Evolutionary conservation across 2,329 filamentous ascomycete genomes (phyloP).

Genomic region (Knoxdaviesia capensis): DNA sequence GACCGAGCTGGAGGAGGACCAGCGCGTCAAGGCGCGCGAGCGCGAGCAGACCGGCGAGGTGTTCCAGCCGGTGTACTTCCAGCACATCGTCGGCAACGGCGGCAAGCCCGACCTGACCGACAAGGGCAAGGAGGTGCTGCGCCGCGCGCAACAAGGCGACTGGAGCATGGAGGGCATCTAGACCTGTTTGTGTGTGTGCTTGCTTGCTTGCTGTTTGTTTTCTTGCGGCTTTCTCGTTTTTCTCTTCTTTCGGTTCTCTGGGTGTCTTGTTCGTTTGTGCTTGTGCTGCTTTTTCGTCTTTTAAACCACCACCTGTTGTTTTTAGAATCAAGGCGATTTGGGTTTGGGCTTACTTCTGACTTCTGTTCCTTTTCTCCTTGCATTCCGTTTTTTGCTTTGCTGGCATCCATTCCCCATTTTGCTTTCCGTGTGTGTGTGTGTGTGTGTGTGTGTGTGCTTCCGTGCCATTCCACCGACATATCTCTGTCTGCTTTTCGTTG

Average conservation of each 20-base stretch:
- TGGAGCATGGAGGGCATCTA: conserved; percentile 28
- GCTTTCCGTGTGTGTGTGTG: no score
- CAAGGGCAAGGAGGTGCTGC: conserved; percentile 28
- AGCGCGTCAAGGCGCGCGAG: conserved; percentile 67
- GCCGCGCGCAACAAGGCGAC: conserved; percentile 29
- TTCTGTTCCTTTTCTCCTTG: no score
- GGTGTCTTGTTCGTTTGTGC: no score
- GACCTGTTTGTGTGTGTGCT: background rate
- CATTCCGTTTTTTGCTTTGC: no score
- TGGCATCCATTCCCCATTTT: no score
- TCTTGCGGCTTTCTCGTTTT: background rate
- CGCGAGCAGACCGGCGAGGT: conserved; percentile 47
- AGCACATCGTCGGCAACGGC: conserved; percentile 31
- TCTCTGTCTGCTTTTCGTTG: no score
- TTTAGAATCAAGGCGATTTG: no score
- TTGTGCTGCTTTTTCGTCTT: no score
- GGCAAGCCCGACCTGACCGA: conserved; percentile 34
- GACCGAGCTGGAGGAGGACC: conserved; percentile 75
- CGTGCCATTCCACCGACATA: no score
- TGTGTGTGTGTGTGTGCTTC: no score
- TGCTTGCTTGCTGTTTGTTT: background rate
- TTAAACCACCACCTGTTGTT: no score
- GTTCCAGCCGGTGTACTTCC: conserved; percentile 84
- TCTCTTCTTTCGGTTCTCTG: background rate
- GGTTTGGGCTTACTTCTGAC: no score